phyloP scores from a whole-genome alignment of 345 rosid genomes.

The Gossypium longicalyx region DNA sequence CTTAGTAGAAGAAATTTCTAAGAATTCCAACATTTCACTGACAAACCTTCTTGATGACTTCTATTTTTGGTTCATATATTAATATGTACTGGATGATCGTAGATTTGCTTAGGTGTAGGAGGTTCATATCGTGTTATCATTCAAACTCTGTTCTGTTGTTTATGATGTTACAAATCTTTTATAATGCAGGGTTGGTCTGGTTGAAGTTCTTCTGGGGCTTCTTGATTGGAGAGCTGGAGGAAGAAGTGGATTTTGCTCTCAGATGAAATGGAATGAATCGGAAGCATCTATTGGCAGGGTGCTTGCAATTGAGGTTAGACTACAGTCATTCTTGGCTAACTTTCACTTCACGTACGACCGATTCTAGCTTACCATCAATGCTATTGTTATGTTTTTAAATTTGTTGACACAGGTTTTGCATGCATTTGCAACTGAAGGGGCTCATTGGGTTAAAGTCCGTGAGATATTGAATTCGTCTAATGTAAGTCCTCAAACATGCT shows the following conservation, averaged over 20 bases:
- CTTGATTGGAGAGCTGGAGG: conserved; percentile 99
- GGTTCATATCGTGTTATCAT: not conserved
- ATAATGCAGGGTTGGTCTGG: conserved; percentile 78
- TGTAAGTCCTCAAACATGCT: conserved; percentile 44
- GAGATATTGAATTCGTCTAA: conserved; percentile 85
- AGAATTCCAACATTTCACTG: not conserved
- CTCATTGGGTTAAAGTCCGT: conserved; percentile 81
- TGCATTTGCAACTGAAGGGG: conserved; percentile 96
- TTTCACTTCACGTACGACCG: conserved; percentile 2
- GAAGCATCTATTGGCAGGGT: conserved; percentile 98
- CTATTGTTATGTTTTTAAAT: conserved; percentile 1
- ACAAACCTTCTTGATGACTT: not conserved
- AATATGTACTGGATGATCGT: not conserved
- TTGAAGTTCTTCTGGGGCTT: conserved; percentile 91
- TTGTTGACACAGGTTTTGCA: conserved; percentile 64
- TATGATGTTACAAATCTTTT: conserved; percentile 10
- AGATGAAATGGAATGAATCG: conserved; percentile 98
- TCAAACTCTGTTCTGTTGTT: conserved; percentile 7
- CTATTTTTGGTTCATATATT: not conserved
- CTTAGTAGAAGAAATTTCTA: not conserved
- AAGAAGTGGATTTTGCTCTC: conserved; percentile 75
- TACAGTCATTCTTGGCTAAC: not conserved
- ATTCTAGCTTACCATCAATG: not conserved
- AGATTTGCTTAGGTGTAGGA: not conserved
- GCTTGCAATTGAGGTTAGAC: conserved; percentile 89